Percentiles rank a stretch among this genome's conserved stretches.
Conservation (phyloP, 331 rosid genomes). For the Pyrus hybrid region DNA sequence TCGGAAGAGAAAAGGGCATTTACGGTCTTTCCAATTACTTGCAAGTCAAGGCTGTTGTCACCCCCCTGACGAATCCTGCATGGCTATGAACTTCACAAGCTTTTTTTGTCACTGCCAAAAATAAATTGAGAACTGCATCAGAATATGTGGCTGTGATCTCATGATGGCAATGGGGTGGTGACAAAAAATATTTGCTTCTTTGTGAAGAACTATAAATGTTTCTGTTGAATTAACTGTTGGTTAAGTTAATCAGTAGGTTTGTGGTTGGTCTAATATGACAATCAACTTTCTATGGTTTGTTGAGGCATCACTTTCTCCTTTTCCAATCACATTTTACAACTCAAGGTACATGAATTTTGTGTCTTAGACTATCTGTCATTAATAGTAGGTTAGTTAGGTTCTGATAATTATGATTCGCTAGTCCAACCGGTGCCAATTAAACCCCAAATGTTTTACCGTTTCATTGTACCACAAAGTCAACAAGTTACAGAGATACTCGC, state of each 20-base stretch:
- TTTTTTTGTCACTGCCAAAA: not conserved
- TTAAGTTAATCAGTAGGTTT: not conserved
- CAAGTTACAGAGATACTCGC: no score
- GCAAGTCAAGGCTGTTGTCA: conserved; percentile 93
- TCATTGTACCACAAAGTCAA: no score
- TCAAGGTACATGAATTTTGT: not conserved
- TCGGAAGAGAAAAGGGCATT: conserved; percentile 85
- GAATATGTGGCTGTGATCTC: not conserved
- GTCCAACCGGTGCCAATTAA: not conserved
- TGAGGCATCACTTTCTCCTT: not conserved
- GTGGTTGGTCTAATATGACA: not conserved
- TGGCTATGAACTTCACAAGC: conserved; percentile 48
- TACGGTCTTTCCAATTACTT: conserved; percentile 69
- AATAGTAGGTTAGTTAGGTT: not conserved
- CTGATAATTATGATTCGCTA: not conserved
- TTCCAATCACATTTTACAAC: not conserved
- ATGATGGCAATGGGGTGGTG: not conserved
- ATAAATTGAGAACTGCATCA: conserved; percentile 21
- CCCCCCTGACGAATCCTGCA: conserved; percentile 60
- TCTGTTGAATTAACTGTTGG: not conserved
- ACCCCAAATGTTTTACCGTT: no score
- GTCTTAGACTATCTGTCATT: not conserved
- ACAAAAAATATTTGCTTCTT: not conserved
- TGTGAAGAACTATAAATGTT: not conserved
- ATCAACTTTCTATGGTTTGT: not conserved